Base-by-base conservation (phyloP, 805 yeast genomes). In the Jamesozyma gamospora region DNA sequence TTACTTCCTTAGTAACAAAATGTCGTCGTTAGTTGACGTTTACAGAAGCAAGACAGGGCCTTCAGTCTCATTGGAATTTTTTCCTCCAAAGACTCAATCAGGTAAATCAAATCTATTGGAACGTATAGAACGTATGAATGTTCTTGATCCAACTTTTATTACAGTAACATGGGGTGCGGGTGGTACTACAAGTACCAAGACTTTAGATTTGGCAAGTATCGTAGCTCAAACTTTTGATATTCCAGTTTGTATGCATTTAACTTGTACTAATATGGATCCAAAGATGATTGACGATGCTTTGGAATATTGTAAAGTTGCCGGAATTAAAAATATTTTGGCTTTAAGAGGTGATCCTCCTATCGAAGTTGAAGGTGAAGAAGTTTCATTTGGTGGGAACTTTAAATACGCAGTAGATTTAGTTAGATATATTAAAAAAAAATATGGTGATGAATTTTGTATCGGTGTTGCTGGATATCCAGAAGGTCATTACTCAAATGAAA, bases 81-180 rank as follows among this genome's bases (percentile, higher is more conserved):
- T 92, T 65, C 98, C 99, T 6, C 98, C 99, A 18, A 87, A 92
- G 62, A 92, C 98, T 0, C 88, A 83, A 54, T 67, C 77, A 3
- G 98, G 97, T 49, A 72, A 82, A 58, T 72, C 82, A 47, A 92
- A 92, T 62, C 65, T 92, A 45, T 67, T 83, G 36, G 86, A 88
- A 24, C 81, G 99, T 62, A 75, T 92, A 63, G 77, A 76, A 53
- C 78, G 99, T 53, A 81, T 92, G 88, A 77, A 84, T 46, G 81
- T 82, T 3, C 64, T 92, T 45, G 88, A 87, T 41, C 97, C 97
- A 3, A 65, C 81, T 13, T 94, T 92, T 58, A 79, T 90, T 40
- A 85, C 95, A 3, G 82, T 92, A 12, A 92, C 99, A 0, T 92
- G 97, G 96, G 98, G 97, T 27, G 97, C 98, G 4, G 97, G 97